Conservation (phyloP, 306 rosid genomes). For the Fagus sylvatica region DNA sequence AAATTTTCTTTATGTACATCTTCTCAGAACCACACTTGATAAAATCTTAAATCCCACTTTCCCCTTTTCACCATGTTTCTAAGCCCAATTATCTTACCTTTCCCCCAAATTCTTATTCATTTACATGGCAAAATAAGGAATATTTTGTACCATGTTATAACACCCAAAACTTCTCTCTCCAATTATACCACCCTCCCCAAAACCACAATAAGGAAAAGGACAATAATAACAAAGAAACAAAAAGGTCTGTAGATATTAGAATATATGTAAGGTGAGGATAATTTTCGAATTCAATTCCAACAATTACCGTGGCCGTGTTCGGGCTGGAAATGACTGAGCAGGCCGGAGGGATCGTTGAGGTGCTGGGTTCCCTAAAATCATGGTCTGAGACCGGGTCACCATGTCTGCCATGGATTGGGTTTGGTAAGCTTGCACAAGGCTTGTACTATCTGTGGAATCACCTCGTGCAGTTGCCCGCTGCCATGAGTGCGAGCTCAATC, state of each 20-base stretch:
- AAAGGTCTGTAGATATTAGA: slow-evolving; percentile 20
- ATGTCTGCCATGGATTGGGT: slow-evolving; percentile 87
- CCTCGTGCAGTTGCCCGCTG: slow-evolving; percentile 96
- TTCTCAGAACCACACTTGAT: slow-evolving; percentile 24
- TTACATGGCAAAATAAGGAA: slow-evolving; percentile 52
- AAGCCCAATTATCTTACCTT: slow-evolving; percentile 33
- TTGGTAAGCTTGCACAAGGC: slow-evolving; percentile 68
- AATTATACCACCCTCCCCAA: slow-evolving; percentile 28
- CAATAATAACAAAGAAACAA: slow-evolving; percentile 11
- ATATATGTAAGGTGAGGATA: slow-evolving; percentile 32
- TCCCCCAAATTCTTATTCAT: slow-evolving; percentile 46
- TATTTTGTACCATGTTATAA: slow-evolving; percentile 28
- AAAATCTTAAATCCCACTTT: slow-evolving; percentile 16
- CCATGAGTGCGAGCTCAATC: slow-evolving; percentile 89
- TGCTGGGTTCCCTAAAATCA: slow-evolving; percentile 46
- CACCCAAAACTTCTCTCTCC: slow-evolving; percentile 16
- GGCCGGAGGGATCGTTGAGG: slow-evolving; percentile 39
- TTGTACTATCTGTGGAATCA: slow-evolving; percentile 75
- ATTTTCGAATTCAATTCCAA: slow-evolving; percentile 12
- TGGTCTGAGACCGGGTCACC: slow-evolving; percentile 78
- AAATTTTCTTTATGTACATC: slow-evolving; percentile 35
- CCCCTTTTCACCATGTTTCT: slow-evolving; percentile 40
- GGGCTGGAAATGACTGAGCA: slow-evolving; percentile 45
- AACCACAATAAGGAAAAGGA: slow-evolving; percentile 18
- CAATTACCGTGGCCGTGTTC: slow-evolving; percentile 30